Evolutionary conservation across 2,329 filamentous ascomycete species (phyloP).

Genomic region (Penicillium sp.): DNA sequence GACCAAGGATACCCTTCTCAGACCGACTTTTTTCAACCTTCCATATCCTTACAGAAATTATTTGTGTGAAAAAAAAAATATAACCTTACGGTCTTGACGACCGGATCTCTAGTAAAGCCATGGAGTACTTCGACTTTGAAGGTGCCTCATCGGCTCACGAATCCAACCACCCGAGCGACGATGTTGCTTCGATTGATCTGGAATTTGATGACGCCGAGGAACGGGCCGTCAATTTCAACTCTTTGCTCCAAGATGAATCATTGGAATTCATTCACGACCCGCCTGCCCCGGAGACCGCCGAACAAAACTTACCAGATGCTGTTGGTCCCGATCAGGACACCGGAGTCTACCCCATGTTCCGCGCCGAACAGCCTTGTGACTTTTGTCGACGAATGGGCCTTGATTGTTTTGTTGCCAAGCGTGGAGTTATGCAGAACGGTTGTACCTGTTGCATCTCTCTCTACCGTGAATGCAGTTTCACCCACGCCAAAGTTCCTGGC

Average conservation of each 20-base stretch:
- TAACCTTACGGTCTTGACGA: neutral
- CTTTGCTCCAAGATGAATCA: conserved; percentile 44
- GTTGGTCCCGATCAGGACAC: conserved; percentile 25
- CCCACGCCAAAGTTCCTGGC: conserved; percentile 40
- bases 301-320: conserved; percentile 18
- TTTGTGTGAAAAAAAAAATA: neutral
- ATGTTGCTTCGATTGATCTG: conserved; percentile 39
- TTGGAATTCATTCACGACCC: conserved; percentile 39
- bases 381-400: conserved; percentile 48
- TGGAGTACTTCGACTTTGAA: conserved; percentile 52
- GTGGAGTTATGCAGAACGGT: conserved; percentile 45
- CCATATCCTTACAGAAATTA: neutral
- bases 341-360: conserved; percentile 45
- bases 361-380: conserved; percentile 47
- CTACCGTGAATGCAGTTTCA: conserved; percentile 50
- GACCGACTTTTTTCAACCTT: conserved; percentile 17
- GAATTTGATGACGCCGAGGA: conserved; percentile 43
- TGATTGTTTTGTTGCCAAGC: conserved; percentile 47
- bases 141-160: conserved; percentile 40
- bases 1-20: conserved; percentile 24
- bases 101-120: neutral
- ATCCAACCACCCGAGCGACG: conserved; percentile 38
- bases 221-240: conserved; percentile 37
- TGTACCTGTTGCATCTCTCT: conserved; percentile 51
- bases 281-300: conserved; percentile 22